Conservation (phyloP, 176 grass and related monocot species). For the Cenchrus fungigraminus region DNA sequence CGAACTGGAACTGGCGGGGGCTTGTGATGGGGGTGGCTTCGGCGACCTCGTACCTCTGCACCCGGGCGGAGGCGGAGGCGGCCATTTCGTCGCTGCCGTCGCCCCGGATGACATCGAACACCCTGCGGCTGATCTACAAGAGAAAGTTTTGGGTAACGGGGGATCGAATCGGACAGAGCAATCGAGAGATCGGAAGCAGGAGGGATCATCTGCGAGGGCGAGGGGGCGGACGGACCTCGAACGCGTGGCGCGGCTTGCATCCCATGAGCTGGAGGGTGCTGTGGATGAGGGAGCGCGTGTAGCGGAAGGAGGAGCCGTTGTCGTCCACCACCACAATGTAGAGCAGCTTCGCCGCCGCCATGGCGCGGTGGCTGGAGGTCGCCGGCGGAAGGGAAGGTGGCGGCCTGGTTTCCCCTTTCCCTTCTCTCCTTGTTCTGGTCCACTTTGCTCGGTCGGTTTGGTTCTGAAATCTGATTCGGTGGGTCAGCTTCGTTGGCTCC, state of each 20-base stretch:
- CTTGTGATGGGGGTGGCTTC: constrained; percentile 42
- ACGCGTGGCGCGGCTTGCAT: constrained; percentile 88
- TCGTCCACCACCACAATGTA: constrained; percentile 88
- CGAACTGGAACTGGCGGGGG: constrained; percentile 70
- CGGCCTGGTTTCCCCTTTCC: background rate
- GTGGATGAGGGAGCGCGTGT: constrained; percentile 86
- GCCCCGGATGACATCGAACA: constrained; percentile 71
- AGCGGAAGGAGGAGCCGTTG: constrained; percentile 68
- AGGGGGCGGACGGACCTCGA: constrained; percentile 57
- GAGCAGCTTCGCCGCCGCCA: constrained; percentile 63
- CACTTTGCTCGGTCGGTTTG: background rate
- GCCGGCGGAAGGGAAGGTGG: constrained; percentile 28
- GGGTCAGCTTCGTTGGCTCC: background rate
- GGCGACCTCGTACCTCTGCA: constrained; percentile 52
- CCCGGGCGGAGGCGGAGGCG: background rate
- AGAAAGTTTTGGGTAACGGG: background rate
- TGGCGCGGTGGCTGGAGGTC: constrained; percentile 23
- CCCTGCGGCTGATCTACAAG: constrained; percentile 77
- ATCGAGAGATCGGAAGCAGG: too few species aligned
- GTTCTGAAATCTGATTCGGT: constrained; percentile 1
- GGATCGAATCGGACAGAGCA: constrained; percentile 4
- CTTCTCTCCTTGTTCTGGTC: too few species aligned
- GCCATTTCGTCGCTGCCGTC: constrained; percentile 35
- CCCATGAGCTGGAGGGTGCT: constrained; percentile 92
- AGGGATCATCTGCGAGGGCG: background rate